These are phyloP conservation scores for Lathyrus tuberosus DNA, from an alignment of 306 rosid species.

Conservation along the genomic window DNA sequence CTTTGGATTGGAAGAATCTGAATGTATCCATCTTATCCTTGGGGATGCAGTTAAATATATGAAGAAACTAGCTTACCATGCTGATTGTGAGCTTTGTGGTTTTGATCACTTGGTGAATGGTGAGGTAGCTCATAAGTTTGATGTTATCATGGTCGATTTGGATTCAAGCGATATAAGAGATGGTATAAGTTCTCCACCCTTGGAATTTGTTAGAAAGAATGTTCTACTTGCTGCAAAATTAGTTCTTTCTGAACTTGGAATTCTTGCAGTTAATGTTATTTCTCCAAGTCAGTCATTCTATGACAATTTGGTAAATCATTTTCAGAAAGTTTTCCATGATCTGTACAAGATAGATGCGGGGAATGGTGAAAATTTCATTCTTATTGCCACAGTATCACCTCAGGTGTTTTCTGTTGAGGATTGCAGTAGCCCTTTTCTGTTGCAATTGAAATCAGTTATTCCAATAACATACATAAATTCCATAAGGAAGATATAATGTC, in stretches of 20 bases:
- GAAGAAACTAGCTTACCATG: slow-evolving; percentile 43
- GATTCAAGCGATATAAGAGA: slow-evolving; percentile 62
- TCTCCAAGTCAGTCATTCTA: slow-evolving; percentile 55
- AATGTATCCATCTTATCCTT: slow-evolving; percentile 45
- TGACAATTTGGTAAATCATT: slow-evolving; percentile 46
- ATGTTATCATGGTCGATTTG: slow-evolving; percentile 74
- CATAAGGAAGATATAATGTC: slow-evolving; percentile 46
- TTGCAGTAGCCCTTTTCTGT: slow-evolving; percentile 48
- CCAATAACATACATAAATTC: slow-evolving; percentile 63
- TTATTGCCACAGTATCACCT: slow-evolving; percentile 56
- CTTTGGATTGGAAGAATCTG: slow-evolving; percentile 64
- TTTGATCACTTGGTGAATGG: slow-evolving; percentile 27
- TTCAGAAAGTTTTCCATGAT: slow-evolving; percentile 58
- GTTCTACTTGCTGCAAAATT: slow-evolving; percentile 62
- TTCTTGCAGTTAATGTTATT: slow-evolving; percentile 70
- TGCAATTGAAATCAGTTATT: slow-evolving; percentile 51
- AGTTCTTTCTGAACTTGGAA: slow-evolving; percentile 65
- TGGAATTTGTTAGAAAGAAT: slow-evolving; percentile 59
- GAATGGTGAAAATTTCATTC: slow-evolving; percentile 76
- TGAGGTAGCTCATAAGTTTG: slow-evolving; percentile 42
- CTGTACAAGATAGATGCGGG: slow-evolving; percentile 71
- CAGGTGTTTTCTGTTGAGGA: slow-evolving; percentile 37
- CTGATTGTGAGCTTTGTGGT: background rate
- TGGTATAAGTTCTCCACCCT: slow-evolving; percentile 65
- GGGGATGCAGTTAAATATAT: slow-evolving; percentile 62